Evolutionary conservation across 2,329 filamentous ascomycete genomes (phyloP).

Genomic region (Cercospora zeina): DNA sequence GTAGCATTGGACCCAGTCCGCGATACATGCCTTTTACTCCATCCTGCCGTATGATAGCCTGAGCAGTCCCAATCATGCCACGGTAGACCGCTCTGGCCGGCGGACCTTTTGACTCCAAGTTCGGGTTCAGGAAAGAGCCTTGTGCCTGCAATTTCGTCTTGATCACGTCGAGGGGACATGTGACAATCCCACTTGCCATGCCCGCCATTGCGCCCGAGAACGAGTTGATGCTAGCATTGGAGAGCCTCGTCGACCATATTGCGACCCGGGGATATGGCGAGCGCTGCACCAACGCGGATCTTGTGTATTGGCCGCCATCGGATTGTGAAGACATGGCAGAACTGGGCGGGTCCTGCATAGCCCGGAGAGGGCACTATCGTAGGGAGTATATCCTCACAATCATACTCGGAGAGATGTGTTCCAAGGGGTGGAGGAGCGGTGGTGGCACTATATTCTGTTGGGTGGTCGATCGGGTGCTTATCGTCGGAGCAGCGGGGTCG

Average conservation of each 20-base stretch:
- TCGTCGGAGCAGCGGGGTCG: constrained; percentile 12
- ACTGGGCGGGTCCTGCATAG: constrained; percentile 37
- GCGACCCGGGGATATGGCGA: constrained; percentile 42
- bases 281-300: constrained; percentile 27
- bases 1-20: constrained; percentile 87
- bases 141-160: constrained; percentile 98
- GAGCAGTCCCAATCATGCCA: constrained; percentile 82
- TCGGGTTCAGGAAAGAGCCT: constrained; percentile 67
- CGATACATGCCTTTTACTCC: constrained; percentile 88
- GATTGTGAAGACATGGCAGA: constrained; percentile 37
- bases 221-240: constrained; percentile 68
- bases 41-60: constrained; percentile 82
- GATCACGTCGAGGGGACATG: constrained; percentile 96
- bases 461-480: constrained; percentile 1
- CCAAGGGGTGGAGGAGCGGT: constrained; percentile 10
- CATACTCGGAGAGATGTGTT: constrained; percentile 33
- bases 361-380: constrained; percentile 36
- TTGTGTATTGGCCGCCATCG: constrained; percentile 28
- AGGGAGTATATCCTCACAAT: constrained; percentile 23
- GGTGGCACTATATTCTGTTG: neutral
- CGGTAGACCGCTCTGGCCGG: constrained; percentile 67
- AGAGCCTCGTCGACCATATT: constrained; percentile 49
- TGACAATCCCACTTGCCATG: constrained; percentile 89
- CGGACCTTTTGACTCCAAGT: constrained; percentile 30
- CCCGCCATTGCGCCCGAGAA: constrained; percentile 85